Evolutionary conservation across 139 green algal species (phyloP), one percentile per base, ranked within the genome.

Genomic region (Chlamydomonas urium): DNA sequence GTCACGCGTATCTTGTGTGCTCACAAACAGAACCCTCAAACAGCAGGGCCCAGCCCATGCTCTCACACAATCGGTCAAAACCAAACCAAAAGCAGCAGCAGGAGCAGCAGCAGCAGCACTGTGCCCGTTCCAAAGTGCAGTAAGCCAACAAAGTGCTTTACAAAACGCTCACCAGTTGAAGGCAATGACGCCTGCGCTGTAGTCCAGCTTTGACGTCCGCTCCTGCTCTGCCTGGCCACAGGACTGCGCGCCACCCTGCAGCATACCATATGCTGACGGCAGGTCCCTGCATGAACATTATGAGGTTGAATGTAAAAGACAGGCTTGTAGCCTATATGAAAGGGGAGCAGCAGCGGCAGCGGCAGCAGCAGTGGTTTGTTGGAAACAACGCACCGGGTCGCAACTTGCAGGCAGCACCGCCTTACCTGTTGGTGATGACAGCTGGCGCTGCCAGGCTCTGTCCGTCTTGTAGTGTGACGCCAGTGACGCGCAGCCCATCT

Each of bases 141-240:
- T 14, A 24, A 14, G 8, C 42, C 14, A 24, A 8, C 8, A 14
- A 24, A 50, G 8, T 14, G 42, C 42, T 24, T 31, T 5, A 62
- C 23, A 35, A 29, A 17, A 21, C 1, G 79, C 35, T 17, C 67
- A 78, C 86, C 88, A 96, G 77, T 90, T 88, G 81, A 85, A 97
- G 5, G 80, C 75, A 29, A 97, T 90, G 4, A 97, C 86, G 47
- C 83, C 85, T 4, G 79, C 83, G 73, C 83, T 91, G 81, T 90
- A 97, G 17, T 91, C 66, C 26, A 71, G 10, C 14, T n/a, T 17
- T 26, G 37, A 59, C 10, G 57, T 56, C 28, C 24, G 21, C 6
- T 31, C 63, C 63, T 56, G 24, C 24, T 33, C 5, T 19, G 4
- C 5, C 4, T 35, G 36, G 36, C 34, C 63, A n/a, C 57, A 57